Evolutionary conservation across 2,329 filamentous ascomycete genomes (phyloP).

Genomic region (Clonostachys sp.): DNA sequence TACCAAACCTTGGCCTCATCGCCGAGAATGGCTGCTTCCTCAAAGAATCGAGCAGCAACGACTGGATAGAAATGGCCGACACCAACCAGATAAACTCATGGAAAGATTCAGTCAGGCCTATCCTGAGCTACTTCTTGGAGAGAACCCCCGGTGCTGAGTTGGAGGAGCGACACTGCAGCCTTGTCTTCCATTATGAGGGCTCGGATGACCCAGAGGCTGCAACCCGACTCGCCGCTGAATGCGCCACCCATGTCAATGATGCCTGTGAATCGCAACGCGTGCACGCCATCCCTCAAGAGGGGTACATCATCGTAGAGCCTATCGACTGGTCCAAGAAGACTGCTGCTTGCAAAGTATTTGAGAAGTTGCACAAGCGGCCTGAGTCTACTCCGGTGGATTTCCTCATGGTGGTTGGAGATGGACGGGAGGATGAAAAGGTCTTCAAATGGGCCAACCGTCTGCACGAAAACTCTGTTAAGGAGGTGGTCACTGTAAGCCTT

Average conservation of each 20-base stretch:
- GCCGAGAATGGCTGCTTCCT: constrained; percentile 94
- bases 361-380: constrained; percentile 42
- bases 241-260: constrained; percentile 92
- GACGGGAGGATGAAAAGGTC: constrained; percentile 87
- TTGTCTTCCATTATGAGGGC: constrained; percentile 86
- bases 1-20: constrained; percentile 82
- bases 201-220: constrained; percentile 74
- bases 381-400: constrained; percentile 61
- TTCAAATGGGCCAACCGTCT: constrained; percentile 91
- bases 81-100: constrained; percentile 65
- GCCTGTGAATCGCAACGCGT: constrained; percentile 80
- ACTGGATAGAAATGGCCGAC: constrained; percentile 78
- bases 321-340: constrained; percentile 84
- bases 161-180: constrained; percentile 85
- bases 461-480: constrained; percentile 47
- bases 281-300: constrained; percentile 76
- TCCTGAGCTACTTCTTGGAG: constrained; percentile 85
- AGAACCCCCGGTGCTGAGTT: constrained; percentile 84
- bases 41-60: constrained; percentile 60
- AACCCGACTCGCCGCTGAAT: constrained; percentile 78
- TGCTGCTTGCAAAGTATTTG: constrained; percentile 71
- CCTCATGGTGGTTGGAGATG: constrained; percentile 83
- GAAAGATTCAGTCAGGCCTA: constrained; percentile 79
- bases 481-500: constrained; percentile 81
- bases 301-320: constrained; percentile 79